phyloP scores from a whole-genome alignment of 2,329 filamentous ascomycete genomes.

The Penicillium freii region DNA sequence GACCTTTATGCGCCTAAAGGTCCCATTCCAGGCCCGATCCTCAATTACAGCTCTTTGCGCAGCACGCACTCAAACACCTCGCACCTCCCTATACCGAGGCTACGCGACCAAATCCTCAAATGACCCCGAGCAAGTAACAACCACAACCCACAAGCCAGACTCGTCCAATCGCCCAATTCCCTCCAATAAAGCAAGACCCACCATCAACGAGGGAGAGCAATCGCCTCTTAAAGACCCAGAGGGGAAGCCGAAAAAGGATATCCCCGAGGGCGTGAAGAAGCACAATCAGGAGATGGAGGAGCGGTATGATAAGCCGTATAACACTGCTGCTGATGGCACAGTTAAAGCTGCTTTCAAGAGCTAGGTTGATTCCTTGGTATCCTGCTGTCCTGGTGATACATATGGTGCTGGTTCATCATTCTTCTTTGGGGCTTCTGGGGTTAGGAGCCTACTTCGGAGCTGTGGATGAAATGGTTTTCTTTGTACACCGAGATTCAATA shows the following conservation, averaged over 20 bases:
- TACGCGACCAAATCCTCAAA: constrained; percentile 7
- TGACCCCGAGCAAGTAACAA: background rate
- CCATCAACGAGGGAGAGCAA: constrained; percentile 30
- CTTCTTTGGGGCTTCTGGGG: background rate
- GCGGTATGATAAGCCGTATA: constrained; percentile 35
- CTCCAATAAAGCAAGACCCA: constrained; percentile 38
- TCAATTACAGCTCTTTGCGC: background rate
- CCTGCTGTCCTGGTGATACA: background rate
- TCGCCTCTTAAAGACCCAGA: constrained; percentile 32
- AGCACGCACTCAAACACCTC: background rate
- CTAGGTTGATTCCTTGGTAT: background rate
- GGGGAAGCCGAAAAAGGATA: constrained; percentile 26
- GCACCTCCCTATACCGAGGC: background rate
- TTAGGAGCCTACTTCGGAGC: background rate
- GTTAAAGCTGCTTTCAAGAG: constrained; percentile 11
- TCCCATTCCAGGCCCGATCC: background rate
- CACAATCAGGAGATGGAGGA: constrained; percentile 37
- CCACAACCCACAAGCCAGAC: background rate
- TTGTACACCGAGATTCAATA: background rate
- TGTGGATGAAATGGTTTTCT: background rate
- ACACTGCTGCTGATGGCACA: constrained; percentile 28
- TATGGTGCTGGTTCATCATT: background rate
- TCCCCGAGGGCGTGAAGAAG: constrained; percentile 36
- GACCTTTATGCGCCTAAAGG: background rate
- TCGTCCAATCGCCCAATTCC: constrained; percentile 21